Evolutionary conservation across 2,329 filamentous ascomycete genomes (phyloP), one percentile per base, ranked within the genome.

Genomic region (Botrytis elliptica): DNA sequence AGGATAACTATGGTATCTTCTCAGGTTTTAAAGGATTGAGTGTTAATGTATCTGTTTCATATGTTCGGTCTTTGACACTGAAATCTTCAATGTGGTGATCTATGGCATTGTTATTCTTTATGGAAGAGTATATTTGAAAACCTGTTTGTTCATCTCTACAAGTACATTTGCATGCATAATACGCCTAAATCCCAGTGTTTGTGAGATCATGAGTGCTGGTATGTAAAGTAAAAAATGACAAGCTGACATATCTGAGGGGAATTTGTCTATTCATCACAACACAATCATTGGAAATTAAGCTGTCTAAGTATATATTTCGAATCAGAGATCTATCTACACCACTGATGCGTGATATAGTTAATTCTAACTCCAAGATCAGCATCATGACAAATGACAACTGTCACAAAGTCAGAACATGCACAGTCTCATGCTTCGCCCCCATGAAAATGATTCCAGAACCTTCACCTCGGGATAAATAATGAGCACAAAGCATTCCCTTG

Each of bases 41-140:
- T 6, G 10, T 6, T n/a, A 4, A 14, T 52, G 18, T 52, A 52
- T n/a, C 8, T 4, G 1, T 55, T 16, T 29, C 2, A 55, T 29
- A 55, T 16, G 12, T 29, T 12, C 3, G 25, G 25, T 29, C 49
- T 55, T 55, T 55, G 5, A 16, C 3, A 55, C 52, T 55, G 5
- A 7, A 29, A 0, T 3, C 16, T 14, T 29, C 3, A 0, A 14
- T 16, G 5, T 55, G 3, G 22, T 55, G 52, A 16, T 7, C 3
- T 2, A 29, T 16, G 25, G 52, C 4, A 55, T 16, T 55, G 6
- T 25, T 25, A 52, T 12, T 52, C 3, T 12, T 22, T 25, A 12
- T 5, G 22, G 25, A 25, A 52, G 4, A 4, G 46, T 42, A 22
- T 1, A 12, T 25, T 12, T 12, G 0, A 12, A 12, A 0, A 12